phyloP scores from a whole-genome alignment of 768 basidiomycete genomes.

The Candolleomyces aberdarensis region DNA sequence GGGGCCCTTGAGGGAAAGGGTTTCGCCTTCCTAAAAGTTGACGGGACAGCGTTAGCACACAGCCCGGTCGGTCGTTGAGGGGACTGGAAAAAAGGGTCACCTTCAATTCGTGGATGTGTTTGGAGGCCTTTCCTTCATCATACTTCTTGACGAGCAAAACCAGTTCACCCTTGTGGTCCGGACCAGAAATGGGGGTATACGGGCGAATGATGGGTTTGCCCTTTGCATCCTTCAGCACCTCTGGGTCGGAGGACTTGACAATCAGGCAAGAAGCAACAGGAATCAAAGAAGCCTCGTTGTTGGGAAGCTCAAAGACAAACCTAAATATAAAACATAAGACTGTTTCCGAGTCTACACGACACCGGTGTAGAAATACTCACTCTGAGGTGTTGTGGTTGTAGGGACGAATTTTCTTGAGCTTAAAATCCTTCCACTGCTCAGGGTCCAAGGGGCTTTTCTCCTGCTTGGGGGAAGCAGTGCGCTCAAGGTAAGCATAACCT shows the following conservation, averaged over 20 bases:
- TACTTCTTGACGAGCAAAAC: conserved; percentile 83
- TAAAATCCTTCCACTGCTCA: conserved; percentile 74
- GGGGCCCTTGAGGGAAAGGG: conserved; percentile 87
- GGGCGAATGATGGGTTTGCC: conserved; percentile 88
- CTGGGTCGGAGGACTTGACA: conserved; percentile 69
- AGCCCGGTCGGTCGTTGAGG: too few species aligned
- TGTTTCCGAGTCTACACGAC: not conserved
- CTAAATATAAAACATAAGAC: conserved; percentile 28
- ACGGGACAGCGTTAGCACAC: conserved; percentile 1
- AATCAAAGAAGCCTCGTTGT: conserved; percentile 72
- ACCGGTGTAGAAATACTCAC: conserved; percentile 33
- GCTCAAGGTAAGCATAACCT: conserved; percentile 51
- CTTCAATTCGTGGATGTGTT: conserved; percentile 77
- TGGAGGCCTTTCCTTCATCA: conserved; percentile 79
- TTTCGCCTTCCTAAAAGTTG: conserved; percentile 60
- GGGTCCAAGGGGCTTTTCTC: conserved; percentile 73
- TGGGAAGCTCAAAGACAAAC: conserved; percentile 79
- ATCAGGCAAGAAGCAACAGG: conserved; percentile 78
- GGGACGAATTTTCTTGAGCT: conserved; percentile 72
- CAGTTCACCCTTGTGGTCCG: conserved; percentile 73
- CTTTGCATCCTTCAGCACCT: conserved; percentile 63
- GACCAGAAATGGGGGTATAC: conserved; percentile 88
- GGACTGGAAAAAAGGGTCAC: conserved; percentile 19
- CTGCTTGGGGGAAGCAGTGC: conserved; percentile 31
- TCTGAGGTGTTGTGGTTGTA: conserved; percentile 95